These are phyloP conservation scores for Solanum peruvianum DNA, from an alignment of 257 asterid genomes.

Conservation along the genomic window DNA sequence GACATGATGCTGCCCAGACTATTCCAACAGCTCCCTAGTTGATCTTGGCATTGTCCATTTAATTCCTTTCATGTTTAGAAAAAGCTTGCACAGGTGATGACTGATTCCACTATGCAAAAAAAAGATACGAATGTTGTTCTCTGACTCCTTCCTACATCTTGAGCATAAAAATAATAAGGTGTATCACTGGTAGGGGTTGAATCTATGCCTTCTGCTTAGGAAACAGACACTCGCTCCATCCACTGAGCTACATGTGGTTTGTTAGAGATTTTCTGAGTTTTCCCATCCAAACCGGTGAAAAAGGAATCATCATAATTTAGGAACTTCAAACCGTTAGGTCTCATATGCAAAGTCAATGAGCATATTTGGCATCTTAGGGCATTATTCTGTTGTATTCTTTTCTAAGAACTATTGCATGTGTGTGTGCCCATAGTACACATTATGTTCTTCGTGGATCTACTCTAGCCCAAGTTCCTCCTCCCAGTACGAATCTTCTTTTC, in stretches of 20 bases:
- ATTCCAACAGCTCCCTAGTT: neutral
- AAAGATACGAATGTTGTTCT: neutral
- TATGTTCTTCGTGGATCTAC: neutral
- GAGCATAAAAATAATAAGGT: neutral
- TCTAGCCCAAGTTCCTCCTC: neutral
- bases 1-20: neutral
- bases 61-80: neutral
- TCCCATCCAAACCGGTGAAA: neutral
- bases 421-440: neutral
- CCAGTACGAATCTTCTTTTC: neutral
- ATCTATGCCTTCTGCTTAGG: constrained; percentile 97
- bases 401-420: neutral
- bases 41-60: neutral
- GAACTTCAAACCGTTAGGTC: neutral
- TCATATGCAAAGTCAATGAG: neutral
- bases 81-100: neutral
- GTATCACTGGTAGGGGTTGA: constrained; percentile 89
- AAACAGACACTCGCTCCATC: constrained; percentile 89
- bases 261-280: neutral
- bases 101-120: neutral
- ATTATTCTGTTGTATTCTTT: neutral
- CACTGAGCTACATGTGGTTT: constrained; percentile 98
- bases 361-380: neutral
- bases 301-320: neutral
- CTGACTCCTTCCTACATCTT: neutral